phyloP scores from a whole-genome alignment of 768 basidiomycete species.

The Postia placenta region DNA sequence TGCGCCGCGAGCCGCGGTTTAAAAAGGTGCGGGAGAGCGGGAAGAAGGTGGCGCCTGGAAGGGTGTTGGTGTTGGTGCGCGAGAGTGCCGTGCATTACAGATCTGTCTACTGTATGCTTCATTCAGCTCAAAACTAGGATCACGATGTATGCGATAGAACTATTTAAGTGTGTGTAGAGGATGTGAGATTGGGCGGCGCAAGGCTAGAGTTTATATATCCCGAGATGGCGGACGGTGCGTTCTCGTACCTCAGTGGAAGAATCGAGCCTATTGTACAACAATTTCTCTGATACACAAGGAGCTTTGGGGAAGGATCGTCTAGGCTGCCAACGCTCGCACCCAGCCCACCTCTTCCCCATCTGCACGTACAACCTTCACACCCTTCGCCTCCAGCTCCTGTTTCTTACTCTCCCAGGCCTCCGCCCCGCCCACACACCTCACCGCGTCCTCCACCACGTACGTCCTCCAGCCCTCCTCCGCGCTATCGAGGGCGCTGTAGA shows the following conservation, averaged over 20 bases:
- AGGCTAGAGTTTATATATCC: too few relatives aligned
- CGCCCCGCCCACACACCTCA: constrained; percentile 18
- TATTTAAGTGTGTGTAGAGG: too few relatives aligned
- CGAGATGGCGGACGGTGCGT: too few relatives aligned
- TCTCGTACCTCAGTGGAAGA: too few relatives aligned
- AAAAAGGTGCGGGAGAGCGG: neutral
- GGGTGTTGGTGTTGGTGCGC: neutral
- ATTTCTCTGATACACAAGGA: too few relatives aligned
- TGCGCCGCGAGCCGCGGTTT: neutral
- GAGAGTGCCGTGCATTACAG: too few relatives aligned
- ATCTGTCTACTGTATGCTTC: too few relatives aligned
- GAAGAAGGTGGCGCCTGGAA: neutral
- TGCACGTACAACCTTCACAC: constrained; percentile 15
- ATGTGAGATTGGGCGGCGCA: too few relatives aligned
- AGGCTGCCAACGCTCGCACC: constrained; percentile 6
- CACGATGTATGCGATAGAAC: too few relatives aligned
- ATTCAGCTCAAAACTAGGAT: too few relatives aligned
- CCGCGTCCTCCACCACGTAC: constrained; percentile 21
- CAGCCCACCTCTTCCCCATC: constrained; percentile 18
- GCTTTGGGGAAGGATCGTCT: too few relatives aligned
- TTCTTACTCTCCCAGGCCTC: constrained; percentile 16
- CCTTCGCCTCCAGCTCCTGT: constrained; percentile 10
- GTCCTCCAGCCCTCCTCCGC: constrained; percentile 19
- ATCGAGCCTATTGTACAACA: too few relatives aligned
- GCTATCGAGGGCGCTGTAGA: constrained; percentile 45